Percentiles rank a stretch among this genome's conserved stretches.
phyloP scores from a whole-genome alignment of 2,329 filamentous ascomycete genomes.

The Trichophyton rubrum region DNA sequence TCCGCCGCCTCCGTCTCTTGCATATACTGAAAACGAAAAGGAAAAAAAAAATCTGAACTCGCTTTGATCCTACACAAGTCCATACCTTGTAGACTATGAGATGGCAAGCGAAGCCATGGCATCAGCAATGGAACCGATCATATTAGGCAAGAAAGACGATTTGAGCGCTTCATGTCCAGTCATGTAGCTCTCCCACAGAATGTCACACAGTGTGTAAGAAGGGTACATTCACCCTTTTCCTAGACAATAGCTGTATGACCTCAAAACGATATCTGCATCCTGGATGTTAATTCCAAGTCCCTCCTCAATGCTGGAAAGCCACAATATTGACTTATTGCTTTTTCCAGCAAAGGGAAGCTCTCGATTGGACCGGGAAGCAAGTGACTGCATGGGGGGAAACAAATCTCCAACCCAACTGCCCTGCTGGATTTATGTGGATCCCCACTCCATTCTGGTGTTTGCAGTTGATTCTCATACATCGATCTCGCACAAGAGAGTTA shows the following conservation, averaged over 20 bases:
- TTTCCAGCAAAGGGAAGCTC: not conserved
- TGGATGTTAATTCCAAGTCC: not conserved
- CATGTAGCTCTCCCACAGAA: not conserved
- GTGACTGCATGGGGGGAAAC: not conserved
- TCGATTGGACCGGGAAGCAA: not conserved
- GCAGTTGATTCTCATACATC: not conserved
- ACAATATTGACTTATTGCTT: conserved; percentile 4
- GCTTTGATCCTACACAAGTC: no score
- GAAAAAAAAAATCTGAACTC: no score
- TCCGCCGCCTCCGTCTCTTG: not conserved
- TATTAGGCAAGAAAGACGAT: not conserved
- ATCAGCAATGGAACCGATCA: not conserved
- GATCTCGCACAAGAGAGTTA: not conserved
- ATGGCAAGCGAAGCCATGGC: not conserved
- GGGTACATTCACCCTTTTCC: not conserved
- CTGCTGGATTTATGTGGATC: conserved; percentile 1
- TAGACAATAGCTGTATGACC: conserved; percentile 1
- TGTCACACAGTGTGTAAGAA: not conserved
- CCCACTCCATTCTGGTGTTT: not conserved
- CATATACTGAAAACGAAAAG: not conserved
- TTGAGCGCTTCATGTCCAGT: not conserved
- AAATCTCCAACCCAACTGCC: not conserved
- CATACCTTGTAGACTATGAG: not conserved
- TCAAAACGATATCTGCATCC: not conserved
- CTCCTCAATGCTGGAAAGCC: not conserved